A percentile compares a stretch with the other conserved stretches of the same genome.
phyloP scores from a whole-genome alignment of 2,329 filamentous ascomycete genomes.

The Drechslera avenae region DNA sequence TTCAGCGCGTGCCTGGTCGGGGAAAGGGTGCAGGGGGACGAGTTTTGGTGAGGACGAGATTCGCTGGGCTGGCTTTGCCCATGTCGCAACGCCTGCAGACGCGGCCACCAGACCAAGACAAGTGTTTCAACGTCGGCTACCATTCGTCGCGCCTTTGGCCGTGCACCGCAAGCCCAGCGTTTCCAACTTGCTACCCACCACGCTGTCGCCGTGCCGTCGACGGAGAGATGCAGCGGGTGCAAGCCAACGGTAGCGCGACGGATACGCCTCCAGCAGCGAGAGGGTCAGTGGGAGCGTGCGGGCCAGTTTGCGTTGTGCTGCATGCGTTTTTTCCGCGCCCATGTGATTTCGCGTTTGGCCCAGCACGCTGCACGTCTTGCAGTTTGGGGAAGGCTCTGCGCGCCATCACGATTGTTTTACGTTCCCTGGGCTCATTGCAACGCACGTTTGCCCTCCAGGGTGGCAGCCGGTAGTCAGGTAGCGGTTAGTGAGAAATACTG shows the following conservation, averaged over 20 bases:
- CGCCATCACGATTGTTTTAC: slow-evolving; percentile 2
- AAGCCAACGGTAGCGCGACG: slow-evolving; percentile 7
- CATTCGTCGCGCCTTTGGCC: slow-evolving; percentile 4
- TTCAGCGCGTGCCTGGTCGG: slow-evolving; percentile 8
- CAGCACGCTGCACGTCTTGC: background rate
- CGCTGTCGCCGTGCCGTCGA: background rate
- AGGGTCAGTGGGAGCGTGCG: background rate
- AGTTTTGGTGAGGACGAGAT: background rate
- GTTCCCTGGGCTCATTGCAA: slow-evolving; percentile 2
- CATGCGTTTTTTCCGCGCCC: slow-evolving; percentile 6
- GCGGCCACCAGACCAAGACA: background rate
- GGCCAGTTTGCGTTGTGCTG: too few relatives aligned
- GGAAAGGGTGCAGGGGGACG: background rate
- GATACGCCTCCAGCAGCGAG: background rate
- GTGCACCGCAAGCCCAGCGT: slow-evolving; percentile 1
- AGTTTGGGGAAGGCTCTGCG: slow-evolving; percentile 11
- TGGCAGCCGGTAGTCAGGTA: background rate
- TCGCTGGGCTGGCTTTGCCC: background rate
- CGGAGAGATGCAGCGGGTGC: slow-evolving; percentile 1
- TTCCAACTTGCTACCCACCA: slow-evolving; percentile 2
- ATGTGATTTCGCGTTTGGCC: slow-evolving; percentile 7
- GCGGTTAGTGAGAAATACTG: background rate
- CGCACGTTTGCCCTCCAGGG: background rate
- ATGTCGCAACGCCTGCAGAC: slow-evolving; percentile 2
- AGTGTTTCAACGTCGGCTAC: background rate